Evolutionary conservation across 352 stramenopile species (phyloP).

Genomic region (Aphanomyces astaci): DNA sequence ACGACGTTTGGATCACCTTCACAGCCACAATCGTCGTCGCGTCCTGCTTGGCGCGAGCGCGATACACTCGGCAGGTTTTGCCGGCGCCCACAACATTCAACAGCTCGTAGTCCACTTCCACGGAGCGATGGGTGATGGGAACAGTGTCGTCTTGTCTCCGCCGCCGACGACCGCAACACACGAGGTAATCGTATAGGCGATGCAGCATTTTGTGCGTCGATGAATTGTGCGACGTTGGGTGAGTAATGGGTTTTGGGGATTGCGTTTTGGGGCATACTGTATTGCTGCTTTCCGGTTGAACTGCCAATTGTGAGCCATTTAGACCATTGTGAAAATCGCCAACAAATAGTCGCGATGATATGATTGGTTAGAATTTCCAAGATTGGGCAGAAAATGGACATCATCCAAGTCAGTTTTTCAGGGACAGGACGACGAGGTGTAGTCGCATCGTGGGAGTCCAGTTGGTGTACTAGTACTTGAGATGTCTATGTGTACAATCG

Average conservation of each 20-base stretch:
- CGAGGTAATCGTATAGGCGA: neutral
- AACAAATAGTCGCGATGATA: no score
- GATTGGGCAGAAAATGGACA: no score
- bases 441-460: no score
- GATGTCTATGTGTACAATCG: no score
- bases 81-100: conserved; percentile 63
- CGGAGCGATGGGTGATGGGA: conserved; percentile 5
- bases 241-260: neutral
- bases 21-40: conserved; percentile 45
- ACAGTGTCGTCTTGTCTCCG: neutral
- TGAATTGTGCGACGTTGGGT: neutral
- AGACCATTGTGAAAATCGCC: no score
- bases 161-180: neutral
- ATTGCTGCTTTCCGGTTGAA: no score
- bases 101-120: conserved; percentile 61
- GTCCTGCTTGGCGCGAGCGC: conserved; percentile 35
- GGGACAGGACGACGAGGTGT: no score
- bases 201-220: neutral
- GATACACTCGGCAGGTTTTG: conserved; percentile 68
- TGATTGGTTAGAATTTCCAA: no score
- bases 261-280: neutral
- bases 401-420: no score
- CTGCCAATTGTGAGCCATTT: no score
- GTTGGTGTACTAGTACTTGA: no score
- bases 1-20: conserved; percentile 59